Percentiles rank a stretch among this genome's conserved stretches.
phyloP scores from a whole-genome alignment of 768 basidiomycete genomes.

The Daedalea quercina region DNA sequence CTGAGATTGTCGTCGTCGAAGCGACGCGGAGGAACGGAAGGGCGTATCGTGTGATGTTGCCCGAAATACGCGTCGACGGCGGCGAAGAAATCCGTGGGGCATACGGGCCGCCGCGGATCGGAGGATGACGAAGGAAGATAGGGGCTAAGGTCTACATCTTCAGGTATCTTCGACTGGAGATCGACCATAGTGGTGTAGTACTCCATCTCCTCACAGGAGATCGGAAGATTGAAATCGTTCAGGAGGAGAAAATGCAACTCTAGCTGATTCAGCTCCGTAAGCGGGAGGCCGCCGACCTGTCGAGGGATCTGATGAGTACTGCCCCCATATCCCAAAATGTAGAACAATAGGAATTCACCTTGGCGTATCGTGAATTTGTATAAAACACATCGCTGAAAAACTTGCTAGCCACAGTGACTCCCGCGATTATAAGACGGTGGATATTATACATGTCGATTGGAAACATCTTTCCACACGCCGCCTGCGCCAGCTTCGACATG shows the following conservation, averaged over 20 bases:
- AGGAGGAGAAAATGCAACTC: constrained; percentile 96
- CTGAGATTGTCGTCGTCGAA: constrained; percentile 11
- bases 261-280: constrained; percentile 89
- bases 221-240: constrained; percentile 90
- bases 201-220: constrained; percentile 89
- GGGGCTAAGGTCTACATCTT: constrained; percentile 51
- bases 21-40: neutral
- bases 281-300: constrained; percentile 92
- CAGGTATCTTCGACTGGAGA: constrained; percentile 13
- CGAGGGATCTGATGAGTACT: constrained; percentile 5
- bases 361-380: constrained; percentile 97
- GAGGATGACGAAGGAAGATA: constrained; percentile 18
- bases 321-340: neutral
- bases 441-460: constrained; percentile 97
- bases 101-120: constrained; percentile 19
- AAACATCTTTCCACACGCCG: constrained; percentile 50
- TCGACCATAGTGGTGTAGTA: constrained; percentile 64
- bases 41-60: constrained; percentile 18
- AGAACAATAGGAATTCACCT: constrained; percentile 45
- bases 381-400: constrained; percentile 99
- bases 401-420: constrained; percentile 98
- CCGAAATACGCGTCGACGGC: constrained; percentile 49
- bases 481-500: constrained; percentile 66
- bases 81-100: constrained; percentile 44
- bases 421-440: constrained; percentile 94